Base-by-base conservation (phyloP, 768 basidiomycete genomes). In the Sporobolomyces roseus region DNA sequence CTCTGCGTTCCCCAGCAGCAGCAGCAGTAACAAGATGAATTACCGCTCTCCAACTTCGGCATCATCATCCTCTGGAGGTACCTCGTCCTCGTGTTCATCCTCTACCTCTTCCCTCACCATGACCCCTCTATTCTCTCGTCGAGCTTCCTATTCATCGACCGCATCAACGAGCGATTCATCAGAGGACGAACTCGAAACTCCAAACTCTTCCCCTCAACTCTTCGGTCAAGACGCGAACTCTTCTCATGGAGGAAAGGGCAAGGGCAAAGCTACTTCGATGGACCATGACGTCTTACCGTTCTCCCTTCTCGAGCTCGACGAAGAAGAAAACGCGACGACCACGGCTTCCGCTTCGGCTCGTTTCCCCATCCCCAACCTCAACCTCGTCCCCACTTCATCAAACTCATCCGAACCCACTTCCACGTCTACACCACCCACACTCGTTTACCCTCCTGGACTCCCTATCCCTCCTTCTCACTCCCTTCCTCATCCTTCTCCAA, bases 151-250 rank as follows among this genome's bases (percentile, higher is more conserved):
- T 25, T 62, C 38, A 8, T 63, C 52, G 41, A 45, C 29, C 43
- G 50, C 41, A 25, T 17, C 19, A 17, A 54, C 52, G 41, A 45
- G 38, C 43, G 50, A 52, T 27, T 17, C 19, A 17, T 63, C 52
- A 29, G 62, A 54, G 4, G 50, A 45, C 41, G 62, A 63, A 36
- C 50, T 45, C 51, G 62, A 53, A 32, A 63, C 62, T n/a, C 62
- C 62, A 5, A 41, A 52, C 50, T 27, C 49, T 16, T 63, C 61
- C 5, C 61, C 61, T 25, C 51, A 63, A 27, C 14, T 63, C 36
- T 19, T 30, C 38, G 36, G 36, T 16, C 41, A 46, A 27, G 62
- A 45, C 52, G 25, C 56, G 41, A 58, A 53, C 7, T 21, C 12
- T 14, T 27, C 32, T 30, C 38, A 32, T 14, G 19, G 13, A 43